Evolutionary conservation across 768 basidiomycete genomes (phyloP).

Genomic region (Agaricus subrufescens): DNA sequence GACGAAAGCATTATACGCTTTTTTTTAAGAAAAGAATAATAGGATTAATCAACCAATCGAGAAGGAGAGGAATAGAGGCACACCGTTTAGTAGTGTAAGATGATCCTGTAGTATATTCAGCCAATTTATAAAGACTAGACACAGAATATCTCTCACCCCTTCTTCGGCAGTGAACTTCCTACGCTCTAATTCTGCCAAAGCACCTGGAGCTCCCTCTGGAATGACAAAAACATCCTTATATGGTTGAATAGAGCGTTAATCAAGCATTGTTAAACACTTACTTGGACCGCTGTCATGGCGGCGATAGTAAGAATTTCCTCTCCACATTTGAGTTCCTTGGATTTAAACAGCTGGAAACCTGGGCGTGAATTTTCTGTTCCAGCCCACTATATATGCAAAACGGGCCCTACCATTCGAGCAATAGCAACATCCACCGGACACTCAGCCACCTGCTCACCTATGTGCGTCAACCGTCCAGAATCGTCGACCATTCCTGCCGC

Average conservation of each 20-base stretch:
- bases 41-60: neutral
- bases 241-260: neutral
- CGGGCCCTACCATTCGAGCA: constrained; percentile 78
- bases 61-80: constrained; percentile 3
- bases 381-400: neutral
- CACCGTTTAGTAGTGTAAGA: constrained; percentile 89
- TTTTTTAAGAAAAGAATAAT: neutral
- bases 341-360: constrained; percentile 67
- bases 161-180: constrained; percentile 98
- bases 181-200: constrained; percentile 86
- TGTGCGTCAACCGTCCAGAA: constrained; percentile 67
- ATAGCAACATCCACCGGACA: constrained; percentile 90
- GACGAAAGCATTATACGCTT: constrained; percentile 92
- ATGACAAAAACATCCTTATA: constrained; percentile 84
- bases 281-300: constrained; percentile 93
- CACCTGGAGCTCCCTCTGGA: constrained; percentile 80
- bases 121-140: neutral
- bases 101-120: constrained; percentile 63
- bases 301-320: constrained; percentile 96
- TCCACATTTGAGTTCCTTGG: constrained; percentile 82
- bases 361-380: neutral
- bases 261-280: constrained; percentile 20
- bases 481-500: constrained; percentile 81
- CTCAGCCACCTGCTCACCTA: constrained; percentile 88
- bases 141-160: constrained; percentile 56